Evolutionary conservation across 1,284 basidiomycete genomes (phyloP), one percentile per base, ranked within the genome.

Genomic region (Irpex sp.): DNA sequence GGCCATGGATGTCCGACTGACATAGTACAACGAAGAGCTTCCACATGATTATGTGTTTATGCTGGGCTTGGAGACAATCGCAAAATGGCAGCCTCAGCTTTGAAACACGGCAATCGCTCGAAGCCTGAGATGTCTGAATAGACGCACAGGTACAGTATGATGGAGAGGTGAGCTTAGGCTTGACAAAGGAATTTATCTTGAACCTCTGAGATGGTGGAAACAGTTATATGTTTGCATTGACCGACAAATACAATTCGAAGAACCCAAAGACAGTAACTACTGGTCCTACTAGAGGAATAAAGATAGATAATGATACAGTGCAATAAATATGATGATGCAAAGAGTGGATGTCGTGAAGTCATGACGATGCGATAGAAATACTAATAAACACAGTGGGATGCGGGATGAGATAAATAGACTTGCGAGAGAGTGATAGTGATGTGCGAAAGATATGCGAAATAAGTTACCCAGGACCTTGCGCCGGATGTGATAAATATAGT

Each of bases 191-290:
- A n/a, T n/a, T n/a, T n/a, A n/a, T n/a, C n/a, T n/a, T n/a, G n/a
- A n/a, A n/a, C n/a, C n/a, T n/a, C n/a, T n/a, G n/a, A n/a, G n/a
- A n/a, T 26, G 26, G 26, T 26, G 26, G 26, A 26, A 26, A 26
- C 26, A 26, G 26, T 4, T 26, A 26, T 26, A 26, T 26, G 3
- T 44, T 44, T 44, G 40, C 40, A 15, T 44, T 44, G 40, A 44
- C 40, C 8, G 15, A 44, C 40, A 31, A 56, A 62, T 62, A 62
- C 60, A 62, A 21, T 26, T 55, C 31, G 34, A 38, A 44, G 37
- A 38, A 52, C 52, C 15, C 40, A 55, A 48, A 62, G n/a, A 56
- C 21, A 21, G 34, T 19, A n/a, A 13, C n/a, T 47, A 47, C 15
- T 51, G 49, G 49, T 51, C 49, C 40, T 44, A 9, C 40, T 15